phyloP scores from a whole-genome alignment of 441 rosid genomes.

The Eutrema salsugineum region DNA sequence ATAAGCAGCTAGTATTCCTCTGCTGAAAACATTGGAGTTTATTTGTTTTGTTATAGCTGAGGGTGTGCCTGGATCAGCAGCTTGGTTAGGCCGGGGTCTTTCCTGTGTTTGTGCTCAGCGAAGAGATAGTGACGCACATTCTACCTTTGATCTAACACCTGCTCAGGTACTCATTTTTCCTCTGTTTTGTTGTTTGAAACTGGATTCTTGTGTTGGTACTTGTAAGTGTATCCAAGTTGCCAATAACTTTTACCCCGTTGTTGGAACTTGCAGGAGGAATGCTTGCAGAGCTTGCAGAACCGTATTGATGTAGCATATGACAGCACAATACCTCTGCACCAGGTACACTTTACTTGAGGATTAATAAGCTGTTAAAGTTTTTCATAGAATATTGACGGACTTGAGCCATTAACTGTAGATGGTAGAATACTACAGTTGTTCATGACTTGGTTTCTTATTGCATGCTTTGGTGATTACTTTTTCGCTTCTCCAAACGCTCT shows the following conservation, averaged over 20 bases:
- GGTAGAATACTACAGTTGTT: background rate
- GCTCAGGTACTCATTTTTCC: constrained; percentile 57
- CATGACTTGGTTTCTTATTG: background rate
- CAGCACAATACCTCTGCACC: constrained; percentile 75
- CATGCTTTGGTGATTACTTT: background rate
- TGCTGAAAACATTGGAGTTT: constrained; percentile 12
- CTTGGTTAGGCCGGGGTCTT: constrained; percentile 96
- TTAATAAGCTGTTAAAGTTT: background rate
- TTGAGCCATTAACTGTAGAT: constrained; percentile 2
- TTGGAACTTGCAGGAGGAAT: constrained; percentile 66
- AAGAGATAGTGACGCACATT: constrained; percentile 80
- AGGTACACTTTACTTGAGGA: constrained; percentile 41
- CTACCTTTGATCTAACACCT: constrained; percentile 90
- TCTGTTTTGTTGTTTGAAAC: background rate
- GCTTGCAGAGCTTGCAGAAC: constrained; percentile 76
- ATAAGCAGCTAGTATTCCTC: background rate
- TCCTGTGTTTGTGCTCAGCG: constrained; percentile 98
- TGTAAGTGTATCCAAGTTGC: background rate
- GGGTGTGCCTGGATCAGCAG: constrained; percentile 98
- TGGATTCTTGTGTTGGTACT: background rate
- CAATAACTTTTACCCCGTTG: background rate
- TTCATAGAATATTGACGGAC: background rate
- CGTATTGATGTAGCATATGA: constrained; percentile 90
- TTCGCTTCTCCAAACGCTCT: constrained; percentile 2
- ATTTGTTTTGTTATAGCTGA: constrained; percentile 63